Base-by-base conservation (phyloP, 345 rosid species). In the Citrus maxima region DNA sequence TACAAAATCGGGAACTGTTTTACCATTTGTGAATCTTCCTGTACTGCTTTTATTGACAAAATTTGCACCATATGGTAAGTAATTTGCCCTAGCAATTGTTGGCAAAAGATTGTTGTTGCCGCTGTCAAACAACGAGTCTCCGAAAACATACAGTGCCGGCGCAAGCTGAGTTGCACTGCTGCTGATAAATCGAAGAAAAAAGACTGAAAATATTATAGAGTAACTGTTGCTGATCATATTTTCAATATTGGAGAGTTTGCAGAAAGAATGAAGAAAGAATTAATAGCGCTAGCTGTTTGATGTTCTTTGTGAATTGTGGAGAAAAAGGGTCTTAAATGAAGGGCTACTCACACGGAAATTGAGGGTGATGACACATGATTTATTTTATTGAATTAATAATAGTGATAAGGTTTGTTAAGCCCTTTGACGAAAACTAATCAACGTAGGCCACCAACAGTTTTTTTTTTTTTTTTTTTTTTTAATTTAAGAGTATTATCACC, bases 21-120 rank as follows among this genome's bases (percentile, higher is more conserved):
- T 84, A n/a, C 91, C 88, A 64, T 90, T 83, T 10, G 84, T 88
- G 85, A 90, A 90, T 73, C 91, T 84, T 21, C 91, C 89, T 4
- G 90, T 42, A 0, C 49, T 84, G 46, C 55, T 34, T 27, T 86
- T 88, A 1, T 62, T 1, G 22, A 69, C 38, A 67, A 87, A 90
- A 77, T 84, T 69, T 1, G 24, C 35, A 9, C 89, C 91, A 42
- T 86, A 88, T 2, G 90, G 90, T 3, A 37, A 66, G 72, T 38
- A 88, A 72, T 88, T 66, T 9, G 88, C 92, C 72, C 28, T 85
- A 0, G 72, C 86, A 18, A 79, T 0, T 38, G 90, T 90, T 16
- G 87, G 85, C 67, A 88, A 62, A 40, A 73, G 21, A 71, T 87
- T 88, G 83, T 90, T 88, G 65, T 87, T 88, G 51, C 93, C 90